Percentiles rank a stretch among this genome's conserved stretches.
Conservation (phyloP, 441 rosid species). For the Gossypium lobatum region DNA sequence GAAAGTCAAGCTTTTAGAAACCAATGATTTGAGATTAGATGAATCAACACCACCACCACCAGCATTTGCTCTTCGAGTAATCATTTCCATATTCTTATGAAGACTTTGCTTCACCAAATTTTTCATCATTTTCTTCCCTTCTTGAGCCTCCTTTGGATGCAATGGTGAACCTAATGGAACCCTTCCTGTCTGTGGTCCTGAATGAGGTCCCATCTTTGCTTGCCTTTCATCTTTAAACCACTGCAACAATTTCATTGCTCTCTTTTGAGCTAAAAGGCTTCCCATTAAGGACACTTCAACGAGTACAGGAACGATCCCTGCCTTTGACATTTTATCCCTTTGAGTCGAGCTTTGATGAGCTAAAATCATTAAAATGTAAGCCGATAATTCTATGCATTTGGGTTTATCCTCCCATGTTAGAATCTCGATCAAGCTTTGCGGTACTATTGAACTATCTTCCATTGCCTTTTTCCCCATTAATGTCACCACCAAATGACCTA, state of each 20-base stretch:
- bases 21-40: constrained; percentile 55
- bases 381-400: constrained; percentile 76
- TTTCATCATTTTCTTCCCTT: constrained; percentile 76
- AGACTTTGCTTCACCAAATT: constrained; percentile 79
- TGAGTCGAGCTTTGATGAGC: constrained; percentile 78
- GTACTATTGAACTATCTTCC: constrained; percentile 49
- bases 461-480: constrained; percentile 65
- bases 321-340: constrained; percentile 61
- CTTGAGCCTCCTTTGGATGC: constrained; percentile 42
- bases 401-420: constrained; percentile 92
- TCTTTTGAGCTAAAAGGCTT: constrained; percentile 67
- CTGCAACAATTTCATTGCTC: constrained; percentile 70
- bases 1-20: constrained; percentile 58
- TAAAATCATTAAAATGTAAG: constrained; percentile 69
- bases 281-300: constrained; percentile 70
- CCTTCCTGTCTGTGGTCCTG: constrained; percentile 75
- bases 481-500: constrained; percentile 72
- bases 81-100: constrained; percentile 81
- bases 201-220: constrained; percentile 75
- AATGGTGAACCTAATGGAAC: constrained; percentile 50
- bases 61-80: constrained; percentile 58
- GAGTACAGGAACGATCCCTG: constrained; percentile 71
- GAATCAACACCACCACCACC: constrained; percentile 11
- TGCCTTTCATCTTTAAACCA: constrained; percentile 93
- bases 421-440: constrained; percentile 63